Evolutionary conservation across 768 basidiomycete species (phyloP).

Genomic region (Infundibulicybe gibba): DNA sequence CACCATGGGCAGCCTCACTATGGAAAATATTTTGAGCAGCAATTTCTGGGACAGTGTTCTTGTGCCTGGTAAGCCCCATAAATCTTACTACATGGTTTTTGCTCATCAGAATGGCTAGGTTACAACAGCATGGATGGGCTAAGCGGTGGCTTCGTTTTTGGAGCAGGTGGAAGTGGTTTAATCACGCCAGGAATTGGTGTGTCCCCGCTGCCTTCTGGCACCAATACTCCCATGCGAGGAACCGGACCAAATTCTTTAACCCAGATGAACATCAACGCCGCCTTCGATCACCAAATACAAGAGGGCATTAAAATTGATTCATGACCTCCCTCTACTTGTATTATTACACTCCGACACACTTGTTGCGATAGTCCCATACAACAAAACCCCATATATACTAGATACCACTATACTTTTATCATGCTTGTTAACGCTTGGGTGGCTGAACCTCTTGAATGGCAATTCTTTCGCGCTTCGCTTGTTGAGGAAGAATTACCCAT

Average conservation of each 20-base stretch:
- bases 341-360: not conserved
- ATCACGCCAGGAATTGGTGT: slow-evolving; percentile 70
- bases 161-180: slow-evolving; percentile 77
- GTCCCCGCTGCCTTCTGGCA: slow-evolving; percentile 58
- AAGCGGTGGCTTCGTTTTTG: slow-evolving; percentile 83
- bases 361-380: not conserved
- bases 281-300: slow-evolving; percentile 32
- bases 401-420: not conserved
- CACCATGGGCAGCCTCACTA: slow-evolving; percentile 51
- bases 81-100: not conserved
- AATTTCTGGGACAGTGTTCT: slow-evolving; percentile 89
- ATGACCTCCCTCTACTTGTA: slow-evolving; percentile 9
- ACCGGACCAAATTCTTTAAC: slow-evolving; percentile 23
- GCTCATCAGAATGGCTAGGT: slow-evolving; percentile 35
- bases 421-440: not conserved
- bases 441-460: too few relatives aligned
- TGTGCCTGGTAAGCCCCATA: slow-evolving; percentile 63
- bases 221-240: slow-evolving; percentile 38
- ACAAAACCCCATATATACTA: slow-evolving; percentile 3
- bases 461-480: too few relatives aligned
- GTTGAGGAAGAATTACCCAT: too few relatives aligned
- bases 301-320: slow-evolving; percentile 30
- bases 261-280: slow-evolving; percentile 44
- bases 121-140: slow-evolving; percentile 82
- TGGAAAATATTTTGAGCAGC: slow-evolving; percentile 78